These are phyloP conservation scores for Xylaria sp. DNA, from an alignment of 2,329 filamentous ascomycete genomes.

Conservation along the genomic window DNA sequence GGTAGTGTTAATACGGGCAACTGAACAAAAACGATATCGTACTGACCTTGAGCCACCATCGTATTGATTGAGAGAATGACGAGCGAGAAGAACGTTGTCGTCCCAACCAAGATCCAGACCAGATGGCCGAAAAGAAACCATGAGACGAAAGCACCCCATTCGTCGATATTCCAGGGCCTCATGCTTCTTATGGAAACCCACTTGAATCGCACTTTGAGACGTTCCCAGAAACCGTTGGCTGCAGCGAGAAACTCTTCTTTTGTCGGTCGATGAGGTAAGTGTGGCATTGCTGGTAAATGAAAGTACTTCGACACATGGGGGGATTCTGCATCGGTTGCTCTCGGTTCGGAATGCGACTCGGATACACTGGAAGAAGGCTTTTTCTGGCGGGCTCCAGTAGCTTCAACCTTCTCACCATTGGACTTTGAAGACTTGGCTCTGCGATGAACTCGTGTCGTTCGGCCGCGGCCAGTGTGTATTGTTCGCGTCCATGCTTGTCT, in stretches of 20 bases:
- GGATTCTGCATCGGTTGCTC: slow-evolving; percentile 42
- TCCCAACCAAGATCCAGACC: slow-evolving; percentile 95
- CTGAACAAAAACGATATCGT: neutral
- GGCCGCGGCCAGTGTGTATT: slow-evolving; percentile 46
- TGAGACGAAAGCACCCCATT: slow-evolving; percentile 92
- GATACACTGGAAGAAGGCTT: slow-evolving; percentile 30
- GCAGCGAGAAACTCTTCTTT: slow-evolving; percentile 94
- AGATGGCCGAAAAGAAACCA: slow-evolving; percentile 96
- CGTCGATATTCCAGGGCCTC: slow-evolving; percentile 93
- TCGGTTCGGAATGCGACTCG: slow-evolving; percentile 37
- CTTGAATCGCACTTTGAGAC: slow-evolving; percentile 91
- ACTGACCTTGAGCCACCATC: slow-evolving; percentile 87
- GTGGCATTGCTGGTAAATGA: slow-evolving; percentile 63
- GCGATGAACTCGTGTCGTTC: slow-evolving; percentile 38
- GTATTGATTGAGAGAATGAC: slow-evolving; percentile 93
- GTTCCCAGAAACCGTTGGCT: slow-evolving; percentile 91
- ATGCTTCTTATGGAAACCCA: slow-evolving; percentile 97
- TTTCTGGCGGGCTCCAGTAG: slow-evolving; percentile 38
- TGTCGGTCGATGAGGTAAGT: slow-evolving; percentile 86
- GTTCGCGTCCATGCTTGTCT: slow-evolving; percentile 52
- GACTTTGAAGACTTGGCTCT: slow-evolving; percentile 49
- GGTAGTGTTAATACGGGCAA: slow-evolving; percentile 34
- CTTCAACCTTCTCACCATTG: slow-evolving; percentile 39
- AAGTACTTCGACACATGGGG: slow-evolving; percentile 67
- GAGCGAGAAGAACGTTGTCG: slow-evolving; percentile 95